A percentile compares a stretch with the other conserved stretches of the same genome.
Evolutionary conservation across 768 basidiomycete species (phyloP).

Genomic region (Amanita rubescens): DNA sequence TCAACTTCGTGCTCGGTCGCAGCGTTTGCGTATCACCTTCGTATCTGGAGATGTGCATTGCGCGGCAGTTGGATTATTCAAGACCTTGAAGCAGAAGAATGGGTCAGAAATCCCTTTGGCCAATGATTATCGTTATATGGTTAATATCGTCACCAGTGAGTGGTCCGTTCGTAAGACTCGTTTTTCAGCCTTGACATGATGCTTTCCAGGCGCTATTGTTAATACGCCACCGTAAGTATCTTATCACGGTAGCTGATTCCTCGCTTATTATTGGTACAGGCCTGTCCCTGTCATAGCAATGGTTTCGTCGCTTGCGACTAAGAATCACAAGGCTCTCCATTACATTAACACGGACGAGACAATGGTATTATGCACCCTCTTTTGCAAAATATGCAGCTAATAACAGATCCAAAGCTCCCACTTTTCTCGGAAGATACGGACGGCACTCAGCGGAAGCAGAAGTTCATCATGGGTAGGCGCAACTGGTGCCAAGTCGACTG

Average conservation of each 20-base stretch:
- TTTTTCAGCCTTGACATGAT: neutral
- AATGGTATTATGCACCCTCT: constrained; percentile 45
- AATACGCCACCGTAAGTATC: constrained; percentile 73
- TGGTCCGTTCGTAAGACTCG: neutral
- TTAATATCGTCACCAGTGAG: constrained; percentile 78
- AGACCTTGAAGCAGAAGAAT: constrained; percentile 52
- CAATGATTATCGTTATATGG: constrained; percentile 80
- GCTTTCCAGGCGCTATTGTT: constrained; percentile 74
- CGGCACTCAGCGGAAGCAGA: constrained; percentile 67
- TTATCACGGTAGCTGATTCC: neutral
- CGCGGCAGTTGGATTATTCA: constrained; percentile 74
- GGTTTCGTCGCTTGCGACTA: constrained; percentile 74
- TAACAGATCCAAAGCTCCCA: constrained; percentile 43
- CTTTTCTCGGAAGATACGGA: constrained; percentile 73
- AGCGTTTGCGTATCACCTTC: constrained; percentile 71
- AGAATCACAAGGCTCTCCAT: constrained; percentile 84
- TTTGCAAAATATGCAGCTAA: neutral
- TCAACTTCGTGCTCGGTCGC: constrained; percentile 60
- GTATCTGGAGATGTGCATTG: constrained; percentile 93
- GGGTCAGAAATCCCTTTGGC: constrained; percentile 41
- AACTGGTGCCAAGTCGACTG: constrained; percentile 79
- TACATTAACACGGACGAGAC: constrained; percentile 76
- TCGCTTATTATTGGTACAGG: constrained; percentile 28
- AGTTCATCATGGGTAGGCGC: constrained; percentile 78
- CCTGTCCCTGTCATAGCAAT: constrained; percentile 67